Conservation (phyloP, 495 filamentous ascomycete genomes). For the Penicillium pancosmium region DNA sequence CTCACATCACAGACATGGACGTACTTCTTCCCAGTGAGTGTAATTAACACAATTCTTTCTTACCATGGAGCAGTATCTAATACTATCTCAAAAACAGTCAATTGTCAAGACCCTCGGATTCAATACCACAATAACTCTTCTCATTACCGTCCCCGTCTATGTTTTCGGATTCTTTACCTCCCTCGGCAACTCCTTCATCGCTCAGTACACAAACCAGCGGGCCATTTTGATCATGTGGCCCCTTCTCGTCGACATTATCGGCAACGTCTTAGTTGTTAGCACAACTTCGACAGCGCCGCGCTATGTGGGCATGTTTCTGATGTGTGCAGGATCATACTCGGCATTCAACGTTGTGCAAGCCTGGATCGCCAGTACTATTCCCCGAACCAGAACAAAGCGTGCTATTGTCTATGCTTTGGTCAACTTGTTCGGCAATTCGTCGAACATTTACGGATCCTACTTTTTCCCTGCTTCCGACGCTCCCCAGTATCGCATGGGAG, state of each 20-base stretch:
- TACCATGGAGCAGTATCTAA: background rate
- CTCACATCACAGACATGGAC: slow-evolving; percentile 31
- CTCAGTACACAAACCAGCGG: slow-evolving; percentile 51
- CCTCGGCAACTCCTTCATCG: slow-evolving; percentile 43
- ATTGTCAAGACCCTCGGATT: slow-evolving; percentile 37
- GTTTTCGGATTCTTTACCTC: slow-evolving; percentile 34
- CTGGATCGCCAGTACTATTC: slow-evolving; percentile 25
- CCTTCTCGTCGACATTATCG: slow-evolving; percentile 18
- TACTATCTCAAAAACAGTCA: slow-evolving; percentile 8
- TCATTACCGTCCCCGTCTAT: slow-evolving; percentile 34
- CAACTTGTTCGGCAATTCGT: slow-evolving; percentile 27
- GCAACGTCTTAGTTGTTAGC: slow-evolving; percentile 23
- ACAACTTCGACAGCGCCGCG: slow-evolving; percentile 20
- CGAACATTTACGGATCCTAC: slow-evolving; percentile 28
- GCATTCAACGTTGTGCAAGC: slow-evolving; percentile 28
- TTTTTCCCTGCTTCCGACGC: slow-evolving; percentile 25
- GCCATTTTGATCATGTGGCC: slow-evolving; percentile 22
- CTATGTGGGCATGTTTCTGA: slow-evolving; percentile 30
- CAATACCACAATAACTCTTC: slow-evolving; percentile 27
- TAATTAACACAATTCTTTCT: background rate
- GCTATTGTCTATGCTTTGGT: slow-evolving; percentile 27
- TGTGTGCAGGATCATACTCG: slow-evolving; percentile 29
- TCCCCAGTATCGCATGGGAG: slow-evolving; percentile 26
- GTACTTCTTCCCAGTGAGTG: slow-evolving; percentile 24
- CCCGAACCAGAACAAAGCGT: slow-evolving; percentile 24